These are phyloP conservation scores for Picea abies DNA, from an alignment of 83 land plant genomes.

Conservation along the genomic window DNA sequence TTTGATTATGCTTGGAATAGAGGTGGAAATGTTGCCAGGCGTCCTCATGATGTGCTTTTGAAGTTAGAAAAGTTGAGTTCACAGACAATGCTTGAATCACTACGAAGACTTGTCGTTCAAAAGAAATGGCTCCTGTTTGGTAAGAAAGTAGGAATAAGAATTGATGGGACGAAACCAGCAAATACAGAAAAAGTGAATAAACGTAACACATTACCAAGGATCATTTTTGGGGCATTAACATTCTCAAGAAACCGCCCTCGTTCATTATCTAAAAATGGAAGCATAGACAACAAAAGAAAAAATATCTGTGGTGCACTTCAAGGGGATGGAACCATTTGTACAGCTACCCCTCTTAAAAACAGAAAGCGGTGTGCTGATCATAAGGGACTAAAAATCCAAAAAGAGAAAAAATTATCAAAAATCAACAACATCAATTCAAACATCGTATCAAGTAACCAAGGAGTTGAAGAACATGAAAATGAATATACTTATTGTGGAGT, in stretches of 20 bases:
- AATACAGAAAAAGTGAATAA: not conserved
- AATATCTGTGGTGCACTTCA: slow-evolving; percentile 37
- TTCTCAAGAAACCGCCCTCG: slow-evolving; percentile 36
- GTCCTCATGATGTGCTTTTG: slow-evolving; percentile 53
- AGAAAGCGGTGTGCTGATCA: slow-evolving; percentile 54
- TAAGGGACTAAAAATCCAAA: slow-evolving; percentile 32
- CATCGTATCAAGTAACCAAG: too few species aligned
- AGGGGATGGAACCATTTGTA: slow-evolving; percentile 34
- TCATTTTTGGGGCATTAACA: slow-evolving; percentile 25
- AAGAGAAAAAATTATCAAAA: not conserved
- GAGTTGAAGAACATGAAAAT: not conserved
- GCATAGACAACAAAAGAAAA: too few species aligned
- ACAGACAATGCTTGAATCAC: not conserved
- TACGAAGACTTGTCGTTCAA: slow-evolving; percentile 8
- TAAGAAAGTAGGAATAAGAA: slow-evolving; percentile 49
- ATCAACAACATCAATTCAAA: too few species aligned
- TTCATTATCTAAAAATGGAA: slow-evolving; percentile 10
- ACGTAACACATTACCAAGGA: not conserved
- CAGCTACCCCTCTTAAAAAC: slow-evolving; percentile 25
- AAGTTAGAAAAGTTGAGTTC: slow-evolving; percentile 39
- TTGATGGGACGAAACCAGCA: slow-evolving; percentile 30
- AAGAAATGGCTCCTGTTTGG: slow-evolving; percentile 5
- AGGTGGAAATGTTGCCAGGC: slow-evolving; percentile 51
- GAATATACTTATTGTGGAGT: slow-evolving; percentile 12
- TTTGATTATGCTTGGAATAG: slow-evolving; percentile 95